Conservation (phyloP, 108 stramenopile genomes). For the Mayamaea pseudoterrestris region DNA sequence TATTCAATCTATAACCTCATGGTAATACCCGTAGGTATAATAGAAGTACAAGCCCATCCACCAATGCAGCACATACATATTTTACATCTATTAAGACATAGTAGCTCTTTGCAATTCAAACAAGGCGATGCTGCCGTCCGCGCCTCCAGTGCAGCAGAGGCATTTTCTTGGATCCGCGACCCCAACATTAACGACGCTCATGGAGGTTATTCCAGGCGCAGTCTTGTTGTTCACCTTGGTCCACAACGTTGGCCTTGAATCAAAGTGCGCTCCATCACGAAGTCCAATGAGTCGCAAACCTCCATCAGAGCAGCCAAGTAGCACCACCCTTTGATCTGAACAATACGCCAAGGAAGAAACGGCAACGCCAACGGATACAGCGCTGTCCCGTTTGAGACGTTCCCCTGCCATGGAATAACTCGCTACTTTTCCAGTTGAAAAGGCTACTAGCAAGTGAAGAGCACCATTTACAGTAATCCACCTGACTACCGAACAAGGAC, state of each 20-base stretch:
- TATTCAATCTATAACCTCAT: no score
- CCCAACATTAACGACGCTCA: constrained; percentile 10
- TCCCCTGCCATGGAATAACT: constrained; percentile 29
- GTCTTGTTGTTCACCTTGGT: constrained; percentile 30
- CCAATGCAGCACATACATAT: no score
- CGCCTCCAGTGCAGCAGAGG: constrained; percentile 46
- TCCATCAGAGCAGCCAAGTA: constrained; percentile 52
- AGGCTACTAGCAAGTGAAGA: constrained; percentile 33
- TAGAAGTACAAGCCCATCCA: no score
- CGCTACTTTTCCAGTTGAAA: constrained; percentile 37
- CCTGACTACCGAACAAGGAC: constrained; percentile 47
- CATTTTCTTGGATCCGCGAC: constrained; percentile 5
- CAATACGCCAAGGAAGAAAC: constrained; percentile 17
- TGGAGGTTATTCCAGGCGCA: constrained; percentile 29
- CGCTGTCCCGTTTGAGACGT: constrained; percentile 13
- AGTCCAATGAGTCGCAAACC: constrained; percentile 43
- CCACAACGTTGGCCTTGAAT: constrained; percentile 39
- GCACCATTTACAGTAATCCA: constrained; percentile 23
- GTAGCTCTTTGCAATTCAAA: constrained; percentile 35
- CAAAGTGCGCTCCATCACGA: constrained; percentile 30
- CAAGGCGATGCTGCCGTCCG: constrained; percentile 49
- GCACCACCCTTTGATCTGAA: constrained; percentile 26
- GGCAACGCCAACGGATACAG: constrained; percentile 39
- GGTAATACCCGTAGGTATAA: no score
- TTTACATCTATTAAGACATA: background rate